Base-by-base conservation (phyloP, 768 basidiomycete species). In the Russula virescens region DNA sequence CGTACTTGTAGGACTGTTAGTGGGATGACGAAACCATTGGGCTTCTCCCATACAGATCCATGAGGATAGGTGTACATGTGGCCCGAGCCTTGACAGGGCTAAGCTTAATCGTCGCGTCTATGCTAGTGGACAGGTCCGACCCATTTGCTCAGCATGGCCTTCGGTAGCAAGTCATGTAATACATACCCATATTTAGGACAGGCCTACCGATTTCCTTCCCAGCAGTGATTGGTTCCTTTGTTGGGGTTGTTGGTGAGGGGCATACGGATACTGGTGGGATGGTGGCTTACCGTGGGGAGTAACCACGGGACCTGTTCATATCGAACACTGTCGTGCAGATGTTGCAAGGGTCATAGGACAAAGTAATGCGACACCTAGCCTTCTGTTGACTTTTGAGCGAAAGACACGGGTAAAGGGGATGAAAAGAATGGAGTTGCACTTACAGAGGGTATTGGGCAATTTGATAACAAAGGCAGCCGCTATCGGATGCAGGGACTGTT, bases 1-100 rank as follows among this genome's bases (percentile, higher is more conserved):
- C 77, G 69, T 68, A 85, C 91, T 80, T 96, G 94, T 19, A 96
- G 85, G 67, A 94, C 83, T 14, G 87, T 88, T 55, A 98, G 77
- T 40, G 94, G 94, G 64, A 98, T 96, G 35, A 98, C 88, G 72
- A 97, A 94, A 38, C 86, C 89, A 25, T 80, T 74, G 16, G 94
- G 94, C n/a, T 88, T 82, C 62, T 91, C 91, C 94, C 94, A 98
- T 40, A 91, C 88, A 1, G 94, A 18, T 81, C 74, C 9, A 89
- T 79, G 28, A 78, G 78, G 55, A 90, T 89, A 21, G 90, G 89
- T 66, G 80, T 79, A 23, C 83, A 83, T 8, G 76, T 75, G 8
- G 78, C 77, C 48, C 86, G 79, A 68, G 84, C 81, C 75, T 86
- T 87, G 25, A 91, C 81, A 38, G 91, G 89, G 66, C 84, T 88